Percentiles rank a stretch among this genome's conserved stretches.
phyloP scores from a whole-genome alignment of 768 basidiomycete genomes.

The Macrolepiota albuminosa region DNA sequence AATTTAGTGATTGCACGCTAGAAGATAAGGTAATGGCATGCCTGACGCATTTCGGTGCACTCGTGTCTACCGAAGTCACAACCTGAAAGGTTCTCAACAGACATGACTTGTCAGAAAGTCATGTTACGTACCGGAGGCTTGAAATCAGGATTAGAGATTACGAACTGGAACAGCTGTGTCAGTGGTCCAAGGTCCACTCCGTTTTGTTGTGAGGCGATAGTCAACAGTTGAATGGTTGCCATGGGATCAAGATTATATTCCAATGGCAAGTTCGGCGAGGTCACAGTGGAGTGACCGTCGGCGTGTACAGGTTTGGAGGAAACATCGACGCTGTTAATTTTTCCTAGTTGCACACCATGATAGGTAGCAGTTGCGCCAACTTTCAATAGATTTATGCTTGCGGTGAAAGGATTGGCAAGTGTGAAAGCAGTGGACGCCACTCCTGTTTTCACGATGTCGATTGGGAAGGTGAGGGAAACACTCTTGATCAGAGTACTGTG shows the following conservation, averaged over 20 bases:
- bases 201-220: conserved; percentile 45
- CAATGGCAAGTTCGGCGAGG: conserved; percentile 54
- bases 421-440: conserved; percentile 54
- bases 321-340: conserved; percentile 49
- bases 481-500: conserved; percentile 56
- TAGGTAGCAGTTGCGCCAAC: conserved; percentile 51
- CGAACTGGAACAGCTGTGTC: conserved; percentile 46
- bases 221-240: conserved; percentile 55
- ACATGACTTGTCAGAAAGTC: not conserved
- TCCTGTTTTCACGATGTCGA: conserved; percentile 55
- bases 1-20: not conserved
- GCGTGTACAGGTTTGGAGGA: conserved; percentile 57
- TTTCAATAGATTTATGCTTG: conserved; percentile 59
- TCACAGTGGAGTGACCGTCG: conserved; percentile 51
- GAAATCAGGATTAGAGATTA: conserved; percentile 44
- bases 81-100: conserved; percentile 31
- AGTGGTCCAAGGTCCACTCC: conserved; percentile 60
- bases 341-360: conserved; percentile 51
- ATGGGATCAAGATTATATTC: conserved; percentile 60
- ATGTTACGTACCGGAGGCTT: conserved; percentile 43
- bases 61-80: conserved; percentile 48
- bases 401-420: conserved; percentile 67
- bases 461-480: conserved; percentile 55
- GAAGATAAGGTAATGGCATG: conserved; percentile 16
- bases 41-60: conserved; percentile 56